phyloP scores from a whole-genome alignment of 768 basidiomycete genomes.

The Clavulina sp. region DNA sequence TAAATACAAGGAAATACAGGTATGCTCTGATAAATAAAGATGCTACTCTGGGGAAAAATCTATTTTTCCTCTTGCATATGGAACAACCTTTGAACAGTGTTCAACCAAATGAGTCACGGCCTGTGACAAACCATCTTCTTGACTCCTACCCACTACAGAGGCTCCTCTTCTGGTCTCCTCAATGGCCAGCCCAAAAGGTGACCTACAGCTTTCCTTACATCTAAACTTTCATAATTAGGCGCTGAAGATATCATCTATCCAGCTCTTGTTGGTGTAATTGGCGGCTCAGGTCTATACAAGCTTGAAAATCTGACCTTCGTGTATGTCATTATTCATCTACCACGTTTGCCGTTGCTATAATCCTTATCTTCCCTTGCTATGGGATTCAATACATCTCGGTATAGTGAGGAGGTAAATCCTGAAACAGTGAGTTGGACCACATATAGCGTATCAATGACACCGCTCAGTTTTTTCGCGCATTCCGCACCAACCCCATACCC shows the following conservation, averaged over 20 bases:
- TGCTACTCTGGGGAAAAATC: too few relatives aligned
- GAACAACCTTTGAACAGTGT: too few relatives aligned
- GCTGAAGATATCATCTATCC: background rate
- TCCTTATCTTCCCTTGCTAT: background rate
- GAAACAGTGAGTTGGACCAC: slow-evolving; percentile 42
- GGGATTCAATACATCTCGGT: background rate
- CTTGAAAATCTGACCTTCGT: slow-evolving; percentile 78
- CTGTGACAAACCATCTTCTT: too few relatives aligned
- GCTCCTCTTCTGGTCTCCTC: too few relatives aligned
- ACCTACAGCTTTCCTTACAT: too few relatives aligned
- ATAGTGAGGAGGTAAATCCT: slow-evolving; percentile 57
- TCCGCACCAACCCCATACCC: background rate
- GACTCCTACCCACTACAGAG: too few relatives aligned
- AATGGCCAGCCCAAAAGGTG: too few relatives aligned
- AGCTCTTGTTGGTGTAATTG: slow-evolving; percentile 81
- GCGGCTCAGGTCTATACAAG: slow-evolving; percentile 84
- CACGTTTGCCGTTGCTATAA: background rate
- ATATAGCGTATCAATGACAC: background rate
- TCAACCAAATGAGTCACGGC: too few relatives aligned
- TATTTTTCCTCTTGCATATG: too few relatives aligned
- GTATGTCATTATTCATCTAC: slow-evolving; percentile 31
- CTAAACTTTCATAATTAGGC: too few relatives aligned
- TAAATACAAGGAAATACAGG: too few relatives aligned
- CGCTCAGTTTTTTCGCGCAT: background rate
- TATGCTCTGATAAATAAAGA: too few relatives aligned